These are phyloP conservation scores for Dissoconium aciculare DNA, from an alignment of 2,329 filamentous ascomycete genomes.

Conservation along the genomic window DNA sequence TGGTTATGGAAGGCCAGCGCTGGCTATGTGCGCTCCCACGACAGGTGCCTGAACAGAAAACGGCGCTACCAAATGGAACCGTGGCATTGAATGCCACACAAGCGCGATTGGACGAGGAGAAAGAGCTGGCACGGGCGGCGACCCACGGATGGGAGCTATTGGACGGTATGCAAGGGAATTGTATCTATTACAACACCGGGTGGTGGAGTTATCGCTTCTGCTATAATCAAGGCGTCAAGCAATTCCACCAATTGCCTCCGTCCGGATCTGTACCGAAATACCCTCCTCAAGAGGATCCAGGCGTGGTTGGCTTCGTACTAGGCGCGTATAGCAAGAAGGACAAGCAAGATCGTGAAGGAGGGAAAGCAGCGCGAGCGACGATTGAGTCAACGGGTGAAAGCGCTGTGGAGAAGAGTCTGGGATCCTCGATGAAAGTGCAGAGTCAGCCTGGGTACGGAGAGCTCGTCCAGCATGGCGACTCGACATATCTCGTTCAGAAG, in stretches of 20 bases:
- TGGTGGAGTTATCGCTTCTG: conserved; percentile 98
- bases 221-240: conserved; percentile 72
- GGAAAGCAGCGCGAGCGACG: no score
- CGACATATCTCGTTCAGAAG: conserved; percentile 71
- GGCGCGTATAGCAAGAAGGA: conserved; percentile 40
- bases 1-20: conserved; percentile 52
- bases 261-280: conserved; percentile 50
- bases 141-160: conserved; percentile 68
- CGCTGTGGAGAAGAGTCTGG: conserved; percentile 18
- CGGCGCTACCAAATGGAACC: conserved; percentile 31
- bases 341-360: conserved; percentile 18
- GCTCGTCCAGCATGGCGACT: conserved; percentile 67
- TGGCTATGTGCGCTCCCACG: conserved; percentile 78
- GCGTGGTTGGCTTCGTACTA: conserved; percentile 61
- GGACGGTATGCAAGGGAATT: conserved; percentile 59
- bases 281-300: conserved; percentile 62
- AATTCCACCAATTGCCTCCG: conserved; percentile 72
- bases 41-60: conserved; percentile 29
- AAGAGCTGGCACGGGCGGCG: conserved; percentile 63
- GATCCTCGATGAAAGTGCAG: conserved; percentile 15
- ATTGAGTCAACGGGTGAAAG: conserved; percentile 16
- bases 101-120: conserved; percentile 52
- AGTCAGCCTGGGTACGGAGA: conserved; percentile 37
- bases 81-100: conserved; percentile 18
- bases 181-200: conserved; percentile 69